Base-by-base conservation (phyloP, 106 monocot species). In the Acorus gramineus region DNA sequence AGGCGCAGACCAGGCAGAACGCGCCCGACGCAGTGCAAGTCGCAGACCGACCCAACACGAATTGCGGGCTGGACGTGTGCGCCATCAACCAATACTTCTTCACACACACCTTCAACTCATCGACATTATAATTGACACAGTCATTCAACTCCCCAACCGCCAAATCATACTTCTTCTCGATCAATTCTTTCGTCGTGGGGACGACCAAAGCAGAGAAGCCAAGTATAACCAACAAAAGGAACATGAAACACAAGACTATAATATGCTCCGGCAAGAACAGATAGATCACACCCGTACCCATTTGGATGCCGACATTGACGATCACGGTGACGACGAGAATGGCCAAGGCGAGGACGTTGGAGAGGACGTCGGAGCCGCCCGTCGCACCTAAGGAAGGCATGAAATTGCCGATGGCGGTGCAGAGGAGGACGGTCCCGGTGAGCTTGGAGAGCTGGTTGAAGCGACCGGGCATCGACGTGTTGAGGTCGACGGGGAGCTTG, bases 371-470 rank as follows among this genome's bases (percentile, higher is more conserved):
- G 10, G 11, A 72, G 5, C 28, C 13, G 64, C 42, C 14, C 55
- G 14, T 63, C 46, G 4, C 46, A 11, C 74, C 74, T 12, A 74
- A 62, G 2, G 74, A 74, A 7, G 74, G 74, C 53, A 67, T 53
- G 67, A 66, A 7, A 49, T 67, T 67, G 11, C 52, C 67, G 10
- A 72, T 72, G 9, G 5, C 42, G 8, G 64, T 65, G 55, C 72
- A 72, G 4, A 72, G 7, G 14, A 74, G 61, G 42, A 47, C 68
- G 8, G 66, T 74, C 12, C 74, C 74, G 49, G 49, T 48, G 61
- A 74, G 67, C 55, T 74, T 74, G 11, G 67, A 9, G 14, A 74
- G 60, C 62, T 74, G 74, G 61, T 74, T 68, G 11, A 6, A 1
- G 55, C 13, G 8, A 11, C 53, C 0, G 8, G 42, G 54, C 63